Percentiles rank a stretch among this genome's conserved stretches.
Evolutionary conservation across 345 rosid genomes (phyloP).

Genomic region (Brassica incana): DNA sequence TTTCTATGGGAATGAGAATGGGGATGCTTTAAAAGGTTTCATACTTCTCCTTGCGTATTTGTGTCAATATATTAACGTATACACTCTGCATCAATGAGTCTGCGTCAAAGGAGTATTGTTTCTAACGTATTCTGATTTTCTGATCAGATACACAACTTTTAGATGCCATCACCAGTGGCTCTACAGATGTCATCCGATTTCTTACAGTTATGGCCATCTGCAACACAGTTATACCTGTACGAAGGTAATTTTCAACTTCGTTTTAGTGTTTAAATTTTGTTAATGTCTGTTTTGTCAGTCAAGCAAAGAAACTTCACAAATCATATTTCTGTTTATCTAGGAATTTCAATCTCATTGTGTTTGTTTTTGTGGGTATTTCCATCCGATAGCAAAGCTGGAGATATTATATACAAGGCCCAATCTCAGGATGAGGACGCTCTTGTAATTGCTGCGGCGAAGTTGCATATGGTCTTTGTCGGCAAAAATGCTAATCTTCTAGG

Average conservation of each 20-base stretch:
- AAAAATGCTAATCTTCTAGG: constrained; percentile 79
- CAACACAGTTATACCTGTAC: constrained; percentile 86
- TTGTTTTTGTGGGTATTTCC: not conserved
- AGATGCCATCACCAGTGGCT: constrained; percentile 69
- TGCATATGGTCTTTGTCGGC: constrained; percentile 72
- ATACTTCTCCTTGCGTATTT: constrained; percentile 10
- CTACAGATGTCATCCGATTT: constrained; percentile 78
- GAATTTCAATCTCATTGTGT: constrained; percentile 5
- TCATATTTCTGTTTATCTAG: not conserved
- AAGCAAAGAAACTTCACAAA: not conserved
- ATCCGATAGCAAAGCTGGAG: constrained; percentile 75
- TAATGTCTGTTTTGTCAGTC: constrained; percentile 5
- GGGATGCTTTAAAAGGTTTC: constrained; percentile 93
- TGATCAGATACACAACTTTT: constrained; percentile 65
- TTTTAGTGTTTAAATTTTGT: not conserved
- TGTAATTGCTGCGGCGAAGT: constrained; percentile 85
- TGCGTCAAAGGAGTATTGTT: constrained; percentile 10
- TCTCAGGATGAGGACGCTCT: constrained; percentile 99
- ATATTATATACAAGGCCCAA: constrained; percentile 79
- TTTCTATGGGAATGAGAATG: constrained; percentile 84
- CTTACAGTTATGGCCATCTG: constrained; percentile 94
- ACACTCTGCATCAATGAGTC: constrained; percentile 23
- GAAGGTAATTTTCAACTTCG: constrained; percentile 51
- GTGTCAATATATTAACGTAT: not conserved
- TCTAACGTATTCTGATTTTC: constrained; percentile 21